phyloP scores from a whole-genome alignment of 192 early-diverging fungal genomes.

The Phycomyces blakesleeanus region DNA sequence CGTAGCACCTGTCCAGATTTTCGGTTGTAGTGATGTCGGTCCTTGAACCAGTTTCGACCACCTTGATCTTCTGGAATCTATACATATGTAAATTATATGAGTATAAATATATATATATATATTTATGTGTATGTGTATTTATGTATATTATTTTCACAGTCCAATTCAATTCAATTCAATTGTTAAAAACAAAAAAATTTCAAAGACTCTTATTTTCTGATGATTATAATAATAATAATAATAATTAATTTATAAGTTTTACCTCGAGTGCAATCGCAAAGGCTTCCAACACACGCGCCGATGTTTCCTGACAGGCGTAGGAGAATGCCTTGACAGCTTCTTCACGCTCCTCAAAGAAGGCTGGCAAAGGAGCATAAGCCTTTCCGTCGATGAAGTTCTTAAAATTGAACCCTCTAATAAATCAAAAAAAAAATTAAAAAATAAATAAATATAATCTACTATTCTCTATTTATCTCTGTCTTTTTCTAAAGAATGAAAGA shows the following conservation, averaged over 20 bases:
- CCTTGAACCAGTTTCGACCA: conserved; percentile 46
- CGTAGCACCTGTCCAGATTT: conserved; percentile 47
- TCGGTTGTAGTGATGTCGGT: conserved; percentile 46
- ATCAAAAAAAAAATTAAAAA: conserved; percentile 2
- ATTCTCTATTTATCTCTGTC: no score
- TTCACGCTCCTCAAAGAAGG: conserved; percentile 21
- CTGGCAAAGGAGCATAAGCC: conserved; percentile 32
- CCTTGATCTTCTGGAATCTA: conserved; percentile 52
- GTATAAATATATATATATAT: no score
- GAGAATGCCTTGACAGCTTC: conserved; percentile 32
- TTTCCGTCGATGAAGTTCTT: conserved; percentile 43
- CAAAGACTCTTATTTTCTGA: no score
- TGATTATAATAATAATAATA: no score
- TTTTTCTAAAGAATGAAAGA: no score
- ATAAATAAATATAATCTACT: no score
- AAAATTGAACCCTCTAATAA: conserved; percentile 52
- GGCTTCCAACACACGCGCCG: conserved; percentile 46
- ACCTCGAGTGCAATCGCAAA: conserved; percentile 62
- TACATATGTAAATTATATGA: no score
- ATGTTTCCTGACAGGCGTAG: conserved; percentile 46
- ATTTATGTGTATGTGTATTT: no score
- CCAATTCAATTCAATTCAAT: no score
- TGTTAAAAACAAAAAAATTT: no score
- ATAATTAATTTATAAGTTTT: no score
- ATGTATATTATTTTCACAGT: no score